Evolutionary conservation across 2,329 filamentous ascomycete species (phyloP).

Genomic region (Diaporthe nobilis): DNA sequence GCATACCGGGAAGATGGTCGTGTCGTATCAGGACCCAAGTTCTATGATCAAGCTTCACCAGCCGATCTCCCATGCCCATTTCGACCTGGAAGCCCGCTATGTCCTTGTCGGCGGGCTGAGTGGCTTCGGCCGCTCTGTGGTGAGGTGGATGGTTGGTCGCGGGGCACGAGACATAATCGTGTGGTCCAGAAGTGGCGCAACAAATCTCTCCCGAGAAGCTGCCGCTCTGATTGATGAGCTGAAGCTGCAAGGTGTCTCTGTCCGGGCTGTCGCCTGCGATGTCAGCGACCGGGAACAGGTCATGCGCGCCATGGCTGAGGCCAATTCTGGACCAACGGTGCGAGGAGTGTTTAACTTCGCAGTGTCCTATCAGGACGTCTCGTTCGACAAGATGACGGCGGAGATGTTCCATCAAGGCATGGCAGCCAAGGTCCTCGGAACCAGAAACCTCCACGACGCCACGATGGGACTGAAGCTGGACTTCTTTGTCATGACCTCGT

Average conservation of each 20-base stretch:
- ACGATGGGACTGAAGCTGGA: neutral
- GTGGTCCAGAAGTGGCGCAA: neutral
- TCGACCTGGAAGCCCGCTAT: neutral
- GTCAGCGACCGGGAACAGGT: neutral
- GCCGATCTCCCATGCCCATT: neutral
- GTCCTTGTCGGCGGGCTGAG: neutral
- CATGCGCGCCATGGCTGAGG: neutral
- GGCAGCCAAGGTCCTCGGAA: neutral
- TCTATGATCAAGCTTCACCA: neutral
- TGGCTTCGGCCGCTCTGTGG: neutral
- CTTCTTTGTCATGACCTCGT: slow-evolving; percentile 1
- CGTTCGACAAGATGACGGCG: neutral
- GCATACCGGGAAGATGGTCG: neutral
- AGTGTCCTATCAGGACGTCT: neutral
- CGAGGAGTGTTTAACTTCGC: neutral
- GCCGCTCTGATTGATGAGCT: neutral
- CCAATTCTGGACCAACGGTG: neutral
- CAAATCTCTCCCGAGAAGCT: neutral
- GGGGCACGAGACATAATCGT: neutral
- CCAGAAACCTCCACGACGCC: neutral
- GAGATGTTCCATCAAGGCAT: neutral
- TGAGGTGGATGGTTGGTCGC: neutral
- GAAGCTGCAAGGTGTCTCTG: neutral
- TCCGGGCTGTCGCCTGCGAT: neutral
- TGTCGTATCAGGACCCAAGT: neutral